phyloP scores from a whole-genome alignment of 73 alveolate species.

The Stentor coeruleus region DNA sequence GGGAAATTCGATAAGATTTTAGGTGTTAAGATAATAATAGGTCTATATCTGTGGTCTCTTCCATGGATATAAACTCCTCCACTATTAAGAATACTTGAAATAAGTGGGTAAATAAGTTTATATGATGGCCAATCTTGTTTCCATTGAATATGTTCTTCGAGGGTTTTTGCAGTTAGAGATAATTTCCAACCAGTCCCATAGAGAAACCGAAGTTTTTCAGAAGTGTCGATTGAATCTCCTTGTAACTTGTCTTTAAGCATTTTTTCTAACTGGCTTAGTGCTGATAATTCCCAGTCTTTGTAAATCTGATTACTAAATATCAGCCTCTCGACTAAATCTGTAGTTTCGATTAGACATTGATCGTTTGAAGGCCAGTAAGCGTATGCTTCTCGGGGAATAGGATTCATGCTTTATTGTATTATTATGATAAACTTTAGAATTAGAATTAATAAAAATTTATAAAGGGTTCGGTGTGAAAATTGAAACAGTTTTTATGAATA shows the following conservation, averaged over 20 bases:
- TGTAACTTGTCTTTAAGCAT: neutral
- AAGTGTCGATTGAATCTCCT: neutral
- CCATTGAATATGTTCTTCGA: neutral
- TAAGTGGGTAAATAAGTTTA: neutral
- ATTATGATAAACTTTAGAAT: too few relatives aligned
- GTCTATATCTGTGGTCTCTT: constrained; percentile 40
- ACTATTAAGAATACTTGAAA: neutral
- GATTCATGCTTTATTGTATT: neutral
- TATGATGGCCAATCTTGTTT: neutral
- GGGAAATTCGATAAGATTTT: neutral
- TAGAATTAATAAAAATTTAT: too few relatives aligned
- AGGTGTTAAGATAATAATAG: constrained; percentile 28
- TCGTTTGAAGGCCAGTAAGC: neutral
- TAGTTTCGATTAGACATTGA: neutral
- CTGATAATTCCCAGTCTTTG: neutral
- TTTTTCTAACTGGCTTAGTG: neutral
- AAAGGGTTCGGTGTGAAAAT: too few relatives aligned
- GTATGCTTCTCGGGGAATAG: neutral
- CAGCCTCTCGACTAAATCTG: neutral
- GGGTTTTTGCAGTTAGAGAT: neutral
- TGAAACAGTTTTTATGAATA: too few relatives aligned
- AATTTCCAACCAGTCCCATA: constrained; percentile 21
- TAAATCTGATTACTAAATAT: neutral
- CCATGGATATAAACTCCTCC: constrained; percentile 29
- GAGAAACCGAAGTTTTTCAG: neutral